Evolutionary conservation across 768 basidiomycete genomes (phyloP).

Genomic region (Myochromella boudieri): DNA sequence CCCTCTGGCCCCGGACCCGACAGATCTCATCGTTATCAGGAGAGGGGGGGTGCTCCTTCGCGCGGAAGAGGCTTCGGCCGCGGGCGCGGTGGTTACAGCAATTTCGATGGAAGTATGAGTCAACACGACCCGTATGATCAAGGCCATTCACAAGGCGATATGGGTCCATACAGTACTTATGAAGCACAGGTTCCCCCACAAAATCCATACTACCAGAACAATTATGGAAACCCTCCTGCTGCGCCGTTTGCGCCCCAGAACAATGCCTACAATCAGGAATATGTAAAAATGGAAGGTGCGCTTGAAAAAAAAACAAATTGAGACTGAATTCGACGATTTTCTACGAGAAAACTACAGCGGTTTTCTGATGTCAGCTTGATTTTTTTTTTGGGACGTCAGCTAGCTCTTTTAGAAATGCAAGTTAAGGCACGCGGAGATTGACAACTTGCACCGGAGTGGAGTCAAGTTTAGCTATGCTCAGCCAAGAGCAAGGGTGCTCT

Average conservation of each 20-base stretch:
- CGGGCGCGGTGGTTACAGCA: slow-evolving; percentile 53
- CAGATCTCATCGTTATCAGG: slow-evolving; percentile 61
- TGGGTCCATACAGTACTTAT: slow-evolving; percentile 71
- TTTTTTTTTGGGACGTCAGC: slow-evolving; percentile 23
- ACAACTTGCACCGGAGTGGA: slow-evolving; percentile 35
- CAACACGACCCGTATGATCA: slow-evolving; percentile 63
- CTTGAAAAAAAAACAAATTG: slow-evolving; percentile 69
- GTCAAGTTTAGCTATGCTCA: slow-evolving; percentile 49
- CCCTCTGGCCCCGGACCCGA: slow-evolving; percentile 70
- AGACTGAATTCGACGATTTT: slow-evolving; percentile 49
- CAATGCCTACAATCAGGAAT: slow-evolving; percentile 59
- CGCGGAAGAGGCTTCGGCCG: slow-evolving; percentile 50
- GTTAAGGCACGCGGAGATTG: slow-evolving; percentile 52
- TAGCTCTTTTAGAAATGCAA: slow-evolving; percentile 40
- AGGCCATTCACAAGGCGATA: slow-evolving; percentile 59
- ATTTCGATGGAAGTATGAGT: slow-evolving; percentile 55
- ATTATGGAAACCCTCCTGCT: slow-evolving; percentile 52
- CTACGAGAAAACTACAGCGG: slow-evolving; percentile 43
- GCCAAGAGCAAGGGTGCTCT: slow-evolving; percentile 37
- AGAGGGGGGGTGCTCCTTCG: slow-evolving; percentile 54
- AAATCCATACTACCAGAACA: slow-evolving; percentile 70
- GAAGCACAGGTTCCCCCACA: slow-evolving; percentile 51
- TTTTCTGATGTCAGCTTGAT: slow-evolving; percentile 4
- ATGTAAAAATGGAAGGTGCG: slow-evolving; percentile 81
- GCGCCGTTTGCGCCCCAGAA: slow-evolving; percentile 53